phyloP scores from a whole-genome alignment of 1,139 yeast species.

The Yamadazyma dendronema region DNA sequence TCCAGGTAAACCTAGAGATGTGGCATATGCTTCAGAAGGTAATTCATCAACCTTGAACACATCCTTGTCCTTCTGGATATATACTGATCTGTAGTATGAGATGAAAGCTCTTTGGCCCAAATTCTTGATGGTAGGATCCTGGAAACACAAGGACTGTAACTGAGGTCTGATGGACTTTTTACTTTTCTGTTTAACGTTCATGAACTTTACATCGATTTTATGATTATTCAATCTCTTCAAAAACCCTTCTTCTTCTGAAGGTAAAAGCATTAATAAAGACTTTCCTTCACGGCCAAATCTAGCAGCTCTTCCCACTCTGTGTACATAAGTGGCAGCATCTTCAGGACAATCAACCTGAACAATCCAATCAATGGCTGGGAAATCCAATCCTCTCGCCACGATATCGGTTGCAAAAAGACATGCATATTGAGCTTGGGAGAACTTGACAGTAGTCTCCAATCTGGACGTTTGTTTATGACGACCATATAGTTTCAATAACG shows the following conservation, averaged over 20 bases:
- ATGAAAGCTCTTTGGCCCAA: slow-evolving; percentile 94
- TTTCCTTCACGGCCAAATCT: slow-evolving; percentile 89
- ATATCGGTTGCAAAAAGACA: slow-evolving; percentile 95
- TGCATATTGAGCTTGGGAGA: slow-evolving; percentile 80
- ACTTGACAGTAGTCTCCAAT: slow-evolving; percentile 83
- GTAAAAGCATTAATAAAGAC: slow-evolving; percentile 78
- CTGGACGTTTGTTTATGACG: slow-evolving; percentile 94
- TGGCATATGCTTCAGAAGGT: slow-evolving; percentile 82
- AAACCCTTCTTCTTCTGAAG: slow-evolving; percentile 81
- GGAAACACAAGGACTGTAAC: slow-evolving; percentile 85
- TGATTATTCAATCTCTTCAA: slow-evolving; percentile 58
- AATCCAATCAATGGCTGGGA: slow-evolving; percentile 98
- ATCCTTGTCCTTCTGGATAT: slow-evolving; percentile 83
- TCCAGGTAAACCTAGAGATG: slow-evolving; percentile 89
- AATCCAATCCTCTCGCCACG: slow-evolving; percentile 95
- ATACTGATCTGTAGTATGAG: slow-evolving; percentile 81
- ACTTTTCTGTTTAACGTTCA: slow-evolving; percentile 74
- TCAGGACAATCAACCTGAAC: slow-evolving; percentile 96
- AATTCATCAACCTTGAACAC: slow-evolving; percentile 74
- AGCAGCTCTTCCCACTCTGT: slow-evolving; percentile 95
- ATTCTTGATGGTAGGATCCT: slow-evolving; percentile 87
- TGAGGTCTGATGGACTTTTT: slow-evolving; percentile 80
- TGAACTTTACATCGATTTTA: slow-evolving; percentile 66
- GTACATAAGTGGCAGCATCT: slow-evolving; percentile 91
- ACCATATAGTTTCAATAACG: slow-evolving; percentile 88